Conservation (phyloP, 176 grass and related monocot species). For the Bonia amplexicaulis region DNA sequence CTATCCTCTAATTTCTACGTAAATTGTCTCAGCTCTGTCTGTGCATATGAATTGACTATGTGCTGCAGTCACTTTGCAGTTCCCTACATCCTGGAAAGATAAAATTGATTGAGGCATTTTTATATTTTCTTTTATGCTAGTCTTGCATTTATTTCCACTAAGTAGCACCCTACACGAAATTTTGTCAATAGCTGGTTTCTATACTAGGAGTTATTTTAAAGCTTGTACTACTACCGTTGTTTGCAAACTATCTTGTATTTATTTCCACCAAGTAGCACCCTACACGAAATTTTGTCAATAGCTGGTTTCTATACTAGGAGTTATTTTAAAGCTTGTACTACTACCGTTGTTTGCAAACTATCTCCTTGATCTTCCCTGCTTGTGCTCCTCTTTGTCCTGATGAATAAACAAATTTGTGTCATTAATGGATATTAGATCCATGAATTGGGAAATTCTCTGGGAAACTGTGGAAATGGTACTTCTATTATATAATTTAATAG, state of each 20-base stretch:
- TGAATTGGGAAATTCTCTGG: not conserved
- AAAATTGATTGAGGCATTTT: not conserved
- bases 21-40: not conserved
- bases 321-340: not conserved
- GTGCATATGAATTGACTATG: not conserved
- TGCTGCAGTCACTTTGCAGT: not conserved
- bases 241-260: not conserved
- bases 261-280: not conserved
- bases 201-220: not conserved
- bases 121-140: not conserved
- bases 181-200: not conserved
- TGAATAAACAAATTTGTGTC: not conserved
- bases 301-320: not conserved
- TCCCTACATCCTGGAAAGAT: not conserved
- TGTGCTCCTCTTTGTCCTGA: not conserved
- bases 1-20: constrained; percentile 11
- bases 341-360: not conserved
- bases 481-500: not conserved
- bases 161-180: not conserved
- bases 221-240: not conserved
- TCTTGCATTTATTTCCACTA: not conserved
- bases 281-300: not conserved
- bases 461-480: not conserved
- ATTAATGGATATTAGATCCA: not conserved
- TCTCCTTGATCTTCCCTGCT: not conserved